Evolutionary conservation across 1,139 yeast genomes (phyloP).

Genomic region (Hyphopichia khmerensis): DNA sequence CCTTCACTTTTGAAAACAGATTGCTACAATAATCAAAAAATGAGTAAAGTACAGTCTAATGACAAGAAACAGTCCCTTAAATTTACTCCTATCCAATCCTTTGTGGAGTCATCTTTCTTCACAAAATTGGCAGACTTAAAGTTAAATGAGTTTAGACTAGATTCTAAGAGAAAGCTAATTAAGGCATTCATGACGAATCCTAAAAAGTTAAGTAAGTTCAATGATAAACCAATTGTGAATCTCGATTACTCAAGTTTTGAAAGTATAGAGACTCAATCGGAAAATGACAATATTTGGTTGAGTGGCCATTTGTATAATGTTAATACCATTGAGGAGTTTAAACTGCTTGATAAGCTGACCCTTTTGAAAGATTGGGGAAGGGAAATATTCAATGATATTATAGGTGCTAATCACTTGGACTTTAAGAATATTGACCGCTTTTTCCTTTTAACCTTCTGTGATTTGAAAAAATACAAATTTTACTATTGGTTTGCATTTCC

Average conservation of each 20-base stretch:
- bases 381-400: conserved; percentile 17
- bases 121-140: conserved; percentile 66
- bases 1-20: no score
- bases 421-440: conserved; percentile 36
- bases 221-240: conserved; percentile 39
- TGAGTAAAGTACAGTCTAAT: background rate
- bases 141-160: conserved; percentile 64
- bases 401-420: conserved; percentile 9
- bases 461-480: conserved; percentile 82
- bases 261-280: conserved; percentile 32
- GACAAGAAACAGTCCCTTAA: conserved; percentile 13
- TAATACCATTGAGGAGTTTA: conserved; percentile 86
- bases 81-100: conserved; percentile 63
- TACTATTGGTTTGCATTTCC: conserved; percentile 92
- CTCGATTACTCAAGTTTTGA: conserved; percentile 46
- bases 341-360: conserved; percentile 57
- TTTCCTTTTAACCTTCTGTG: conserved; percentile 71
- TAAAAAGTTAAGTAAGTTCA: conserved; percentile 33
- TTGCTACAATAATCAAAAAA: background rate
- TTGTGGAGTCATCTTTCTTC: conserved; percentile 85
- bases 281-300: conserved; percentile 7
- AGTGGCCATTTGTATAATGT: conserved; percentile 50
- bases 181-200: conserved; percentile 37
- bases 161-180: conserved; percentile 44
- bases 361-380: conserved; percentile 51